These are phyloP conservation scores for Candida gigantensis DNA, from an alignment of 1,139 yeast species.

Conservation along the genomic window DNA sequence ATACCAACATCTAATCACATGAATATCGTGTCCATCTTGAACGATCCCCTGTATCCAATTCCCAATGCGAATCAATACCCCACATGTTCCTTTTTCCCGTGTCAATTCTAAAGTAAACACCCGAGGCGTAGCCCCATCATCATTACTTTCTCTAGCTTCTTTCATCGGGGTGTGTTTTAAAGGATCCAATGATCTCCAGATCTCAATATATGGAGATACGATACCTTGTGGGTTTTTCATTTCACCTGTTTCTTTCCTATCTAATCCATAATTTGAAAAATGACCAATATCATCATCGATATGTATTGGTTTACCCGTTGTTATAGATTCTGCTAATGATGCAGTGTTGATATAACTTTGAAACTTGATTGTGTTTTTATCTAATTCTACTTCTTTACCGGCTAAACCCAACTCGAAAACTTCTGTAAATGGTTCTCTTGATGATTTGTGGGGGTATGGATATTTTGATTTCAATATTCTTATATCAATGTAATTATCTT, in stretches of 20 bases:
- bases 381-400: slow-evolving; percentile 38
- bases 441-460: slow-evolving; percentile 19
- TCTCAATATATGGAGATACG: slow-evolving; percentile 51
- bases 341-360: slow-evolving; percentile 47
- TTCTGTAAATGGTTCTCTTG: slow-evolving; percentile 8
- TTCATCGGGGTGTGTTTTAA: slow-evolving; percentile 26
- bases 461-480: slow-evolving; percentile 27
- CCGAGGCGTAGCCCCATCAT: neutral
- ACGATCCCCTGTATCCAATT: slow-evolving; percentile 57
- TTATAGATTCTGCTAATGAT: slow-evolving; percentile 27
- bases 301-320: slow-evolving; percentile 22
- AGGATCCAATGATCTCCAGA: slow-evolving; percentile 59
- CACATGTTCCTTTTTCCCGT: slow-evolving; percentile 23
- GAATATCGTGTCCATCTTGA: slow-evolving; percentile 35
- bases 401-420: slow-evolving; percentile 41
- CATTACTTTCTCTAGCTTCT: slow-evolving; percentile 28
- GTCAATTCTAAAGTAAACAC: slow-evolving; percentile 21
- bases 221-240: slow-evolving; percentile 53
- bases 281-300: slow-evolving; percentile 45
- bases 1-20: slow-evolving; percentile 29
- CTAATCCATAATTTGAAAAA: slow-evolving; percentile 42
- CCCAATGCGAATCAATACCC: slow-evolving; percentile 51
- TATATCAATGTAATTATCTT: slow-evolving; percentile 47
- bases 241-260: slow-evolving; percentile 53
- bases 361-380: slow-evolving; percentile 35